Conservation (phyloP, 2,329 filamentous ascomycete genomes). For the Diaporthe australafricana region DNA sequence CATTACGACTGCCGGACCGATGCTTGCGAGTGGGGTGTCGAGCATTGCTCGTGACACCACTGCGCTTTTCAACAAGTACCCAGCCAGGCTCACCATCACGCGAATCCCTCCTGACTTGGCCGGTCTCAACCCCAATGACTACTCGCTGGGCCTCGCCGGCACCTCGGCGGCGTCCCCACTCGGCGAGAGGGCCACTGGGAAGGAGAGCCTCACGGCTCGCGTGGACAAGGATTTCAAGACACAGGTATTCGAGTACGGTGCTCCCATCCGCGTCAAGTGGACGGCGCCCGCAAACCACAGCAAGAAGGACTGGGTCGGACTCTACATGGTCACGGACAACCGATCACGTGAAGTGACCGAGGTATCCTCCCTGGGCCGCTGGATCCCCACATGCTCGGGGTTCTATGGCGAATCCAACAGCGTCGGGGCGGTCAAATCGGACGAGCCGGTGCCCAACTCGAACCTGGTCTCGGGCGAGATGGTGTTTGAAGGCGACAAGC, state of each 20-base stretch:
- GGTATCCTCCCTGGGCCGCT: constrained; percentile 87
- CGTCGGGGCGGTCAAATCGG: constrained; percentile 77
- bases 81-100: constrained; percentile 85
- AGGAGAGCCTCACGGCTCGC: constrained; percentile 78
- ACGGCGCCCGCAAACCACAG: constrained; percentile 87
- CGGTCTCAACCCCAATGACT: constrained; percentile 82
- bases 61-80: constrained; percentile 88
- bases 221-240: constrained; percentile 79
- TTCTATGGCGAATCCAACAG: constrained; percentile 83
- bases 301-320: constrained; percentile 93
- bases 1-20: constrained; percentile 85
- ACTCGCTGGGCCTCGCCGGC: constrained; percentile 80
- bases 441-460: constrained; percentile 66
- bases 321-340: constrained; percentile 97
- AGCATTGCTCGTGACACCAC: constrained; percentile 90
- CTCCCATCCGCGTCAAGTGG: constrained; percentile 92
- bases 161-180: constrained; percentile 63
- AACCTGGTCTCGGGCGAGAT: constrained; percentile 83
- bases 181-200: constrained; percentile 73
- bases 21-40: constrained; percentile 85
- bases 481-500: constrained; percentile 88
- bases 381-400: constrained; percentile 83
- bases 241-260: constrained; percentile 86
- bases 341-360: constrained; percentile 85
- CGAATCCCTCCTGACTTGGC: constrained; percentile 83